A percentile compares a stretch with the other conserved stretches of the same genome.
Evolutionary conservation across 768 basidiomycete genomes (phyloP).

Genomic region (Suillus plorans): DNA sequence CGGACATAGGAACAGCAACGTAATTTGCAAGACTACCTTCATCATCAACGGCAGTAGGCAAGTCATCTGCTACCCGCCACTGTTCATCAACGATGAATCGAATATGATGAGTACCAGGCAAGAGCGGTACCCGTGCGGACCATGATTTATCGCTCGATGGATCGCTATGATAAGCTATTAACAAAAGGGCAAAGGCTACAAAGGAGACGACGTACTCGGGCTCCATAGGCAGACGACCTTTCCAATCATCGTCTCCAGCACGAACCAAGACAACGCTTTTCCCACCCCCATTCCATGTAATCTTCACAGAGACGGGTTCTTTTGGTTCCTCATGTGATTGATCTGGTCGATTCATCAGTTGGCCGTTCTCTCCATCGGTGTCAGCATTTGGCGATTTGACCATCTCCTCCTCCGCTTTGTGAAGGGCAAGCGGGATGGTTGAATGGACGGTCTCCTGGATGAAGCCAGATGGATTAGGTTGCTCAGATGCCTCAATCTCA

Average conservation of each 20-base stretch:
- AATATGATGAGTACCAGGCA: conserved; percentile 90
- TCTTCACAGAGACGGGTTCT: conserved; percentile 44
- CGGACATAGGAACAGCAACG: conserved; percentile 52
- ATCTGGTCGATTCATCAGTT: conserved; percentile 16
- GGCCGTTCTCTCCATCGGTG: conserved; percentile 20
- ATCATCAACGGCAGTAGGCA: conserved; percentile 90
- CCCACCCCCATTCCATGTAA: conserved; percentile 67
- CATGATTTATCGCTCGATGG: conserved; percentile 36
- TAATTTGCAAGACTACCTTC: conserved; percentile 95
- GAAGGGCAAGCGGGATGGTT: conserved; percentile 57
- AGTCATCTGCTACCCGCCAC: conserved; percentile 75
- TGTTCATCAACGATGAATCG: conserved; percentile 93
- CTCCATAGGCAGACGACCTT: conserved; percentile 64
- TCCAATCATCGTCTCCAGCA: conserved; percentile 77
- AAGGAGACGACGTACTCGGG: conserved; percentile 49
- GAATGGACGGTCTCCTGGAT: conserved; percentile 60
- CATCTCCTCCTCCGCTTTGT: conserved; percentile 33
- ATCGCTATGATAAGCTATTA: conserved; percentile 24
- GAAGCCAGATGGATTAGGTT: conserved; percentile 38
- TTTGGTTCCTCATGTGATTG: conserved; percentile 24
- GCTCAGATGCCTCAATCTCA: conserved; percentile 30
- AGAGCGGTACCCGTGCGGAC: conserved; percentile 49
- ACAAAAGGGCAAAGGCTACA: conserved; percentile 6
- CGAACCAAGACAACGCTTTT: conserved; percentile 65
- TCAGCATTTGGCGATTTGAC: conserved; percentile 14